Conservation (phyloP, 2,329 filamentous ascomycete genomes). For the Sarocladium kiliense region DNA sequence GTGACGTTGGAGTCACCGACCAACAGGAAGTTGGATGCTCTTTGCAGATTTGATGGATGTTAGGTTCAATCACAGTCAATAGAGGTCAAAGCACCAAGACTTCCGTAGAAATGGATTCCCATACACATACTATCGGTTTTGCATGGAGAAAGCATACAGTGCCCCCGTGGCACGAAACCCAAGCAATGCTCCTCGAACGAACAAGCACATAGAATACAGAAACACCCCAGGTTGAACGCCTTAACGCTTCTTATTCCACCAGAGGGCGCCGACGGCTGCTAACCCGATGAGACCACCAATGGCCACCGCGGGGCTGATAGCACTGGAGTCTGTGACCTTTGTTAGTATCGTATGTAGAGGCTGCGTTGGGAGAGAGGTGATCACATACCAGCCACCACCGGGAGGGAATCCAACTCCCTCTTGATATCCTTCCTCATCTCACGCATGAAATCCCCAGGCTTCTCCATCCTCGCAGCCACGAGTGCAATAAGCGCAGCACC, state of each 20-base stretch:
- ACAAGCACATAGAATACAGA: neutral
- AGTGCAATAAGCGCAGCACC: conserved; percentile 92
- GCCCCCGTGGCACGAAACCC: no score
- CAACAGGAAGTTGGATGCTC: no score
- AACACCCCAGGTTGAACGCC: neutral
- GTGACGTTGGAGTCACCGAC: no score
- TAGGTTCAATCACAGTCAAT: no score
- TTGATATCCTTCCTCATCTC: conserved; percentile 35
- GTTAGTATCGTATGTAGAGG: neutral
- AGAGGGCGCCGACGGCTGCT: conserved; percentile 31
- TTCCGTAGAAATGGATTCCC: no score
- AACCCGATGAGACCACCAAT: conserved; percentile 30
- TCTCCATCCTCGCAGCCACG: conserved; percentile 68
- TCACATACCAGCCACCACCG: conserved; percentile 24
- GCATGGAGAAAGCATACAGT: neutral
- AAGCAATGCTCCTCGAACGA: neutral
- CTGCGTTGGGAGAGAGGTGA: no score
- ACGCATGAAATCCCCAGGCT: conserved; percentile 38
- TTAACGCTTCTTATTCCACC: conserved; percentile 28
- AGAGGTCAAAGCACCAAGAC: conserved; percentile 5
- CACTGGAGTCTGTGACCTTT: conserved; percentile 24
- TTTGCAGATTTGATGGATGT: no score
- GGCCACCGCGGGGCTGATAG: conserved; percentile 25
- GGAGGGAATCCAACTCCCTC: conserved; percentile 27
- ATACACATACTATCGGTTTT: no score